Evolutionary conservation across 2,329 filamentous ascomycete species (phyloP).

Genomic region (Colletotrichum musae): DNA sequence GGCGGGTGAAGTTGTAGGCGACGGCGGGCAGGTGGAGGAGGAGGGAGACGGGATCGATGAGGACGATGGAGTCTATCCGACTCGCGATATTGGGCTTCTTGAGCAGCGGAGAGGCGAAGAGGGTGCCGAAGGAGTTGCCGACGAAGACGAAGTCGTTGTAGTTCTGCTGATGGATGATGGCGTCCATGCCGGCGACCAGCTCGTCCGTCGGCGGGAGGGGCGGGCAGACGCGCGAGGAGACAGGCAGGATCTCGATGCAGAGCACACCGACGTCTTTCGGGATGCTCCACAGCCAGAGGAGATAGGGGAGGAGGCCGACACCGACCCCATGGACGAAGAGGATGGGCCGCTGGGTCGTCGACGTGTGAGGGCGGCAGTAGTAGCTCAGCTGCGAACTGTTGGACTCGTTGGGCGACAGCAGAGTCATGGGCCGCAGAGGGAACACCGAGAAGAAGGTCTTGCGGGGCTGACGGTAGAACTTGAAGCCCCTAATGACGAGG

Average conservation of each 20-base stretch:
- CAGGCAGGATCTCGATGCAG: constrained; percentile 75
- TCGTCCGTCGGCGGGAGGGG: constrained; percentile 46
- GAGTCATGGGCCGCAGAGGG: constrained; percentile 68
- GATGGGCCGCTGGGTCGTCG: constrained; percentile 69
- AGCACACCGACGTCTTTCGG: constrained; percentile 70
- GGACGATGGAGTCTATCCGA: constrained; percentile 63
- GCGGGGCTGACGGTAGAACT: constrained; percentile 59
- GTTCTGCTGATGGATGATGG: constrained; percentile 70
- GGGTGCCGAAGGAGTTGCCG: constrained; percentile 76
- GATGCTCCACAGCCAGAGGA: constrained; percentile 67
- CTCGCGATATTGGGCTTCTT: constrained; percentile 53
- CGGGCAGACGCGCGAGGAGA: constrained; percentile 74
- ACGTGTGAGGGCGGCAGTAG: constrained; percentile 76
- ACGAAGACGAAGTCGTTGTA: constrained; percentile 72
- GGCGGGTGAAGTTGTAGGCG: constrained; percentile 78
- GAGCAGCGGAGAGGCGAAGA: constrained; percentile 67
- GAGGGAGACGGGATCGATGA: constrained; percentile 76
- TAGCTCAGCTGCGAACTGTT: constrained; percentile 69
- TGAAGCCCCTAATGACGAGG: constrained; percentile 65
- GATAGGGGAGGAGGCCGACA: constrained; percentile 76
- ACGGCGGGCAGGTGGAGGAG: constrained; percentile 79
- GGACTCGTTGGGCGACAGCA: constrained; percentile 63
- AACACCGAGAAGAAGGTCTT: constrained; percentile 63
- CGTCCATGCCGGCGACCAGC: constrained; percentile 41
- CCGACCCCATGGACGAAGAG: constrained; percentile 81